Conservation (phyloP, 2,329 filamentous ascomycete genomes). For the Neophaeococcomyces mojaviensis region DNA sequence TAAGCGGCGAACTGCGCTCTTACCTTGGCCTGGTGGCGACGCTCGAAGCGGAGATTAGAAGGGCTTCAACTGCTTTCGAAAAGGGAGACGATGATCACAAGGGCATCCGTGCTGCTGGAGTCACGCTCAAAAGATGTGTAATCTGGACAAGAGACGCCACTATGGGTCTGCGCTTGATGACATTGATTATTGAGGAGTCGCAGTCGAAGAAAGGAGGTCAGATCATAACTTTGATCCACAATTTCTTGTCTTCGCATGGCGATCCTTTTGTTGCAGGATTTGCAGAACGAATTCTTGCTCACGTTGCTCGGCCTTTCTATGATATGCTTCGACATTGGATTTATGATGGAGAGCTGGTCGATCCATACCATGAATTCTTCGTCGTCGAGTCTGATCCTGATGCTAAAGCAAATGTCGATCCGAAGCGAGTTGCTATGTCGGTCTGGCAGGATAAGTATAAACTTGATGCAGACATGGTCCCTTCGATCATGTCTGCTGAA, state of each 20-base stretch:
- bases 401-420: slow-evolving; percentile 42
- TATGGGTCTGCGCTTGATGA: slow-evolving; percentile 89
- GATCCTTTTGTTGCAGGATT: slow-evolving; percentile 92
- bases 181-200: slow-evolving; percentile 85
- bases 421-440: slow-evolving; percentile 59
- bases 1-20: slow-evolving; percentile 74
- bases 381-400: slow-evolving; percentile 69
- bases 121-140: slow-evolving; percentile 89
- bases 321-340: slow-evolving; percentile 96
- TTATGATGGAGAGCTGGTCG: slow-evolving; percentile 94
- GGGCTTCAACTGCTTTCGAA: slow-evolving; percentile 65
- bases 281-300: slow-evolving; percentile 76
- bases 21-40: slow-evolving; percentile 89
- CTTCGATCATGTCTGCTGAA: slow-evolving; percentile 83
- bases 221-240: slow-evolving; percentile 86
- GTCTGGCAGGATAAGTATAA: slow-evolving; percentile 99
- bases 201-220: slow-evolving; percentile 76
- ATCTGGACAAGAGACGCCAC: slow-evolving; percentile 97
- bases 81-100: slow-evolving; percentile 57
- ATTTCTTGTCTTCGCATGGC: slow-evolving; percentile 85
- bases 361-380: slow-evolving; percentile 93
- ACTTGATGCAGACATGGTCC: slow-evolving; percentile 75
- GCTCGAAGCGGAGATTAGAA: slow-evolving; percentile 81
- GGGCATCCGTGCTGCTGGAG: slow-evolving; percentile 74
- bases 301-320: slow-evolving; percentile 91